phyloP scores from a whole-genome alignment of 176 grass and related monocot species.

The Rhynchospora tenuis region DNA sequence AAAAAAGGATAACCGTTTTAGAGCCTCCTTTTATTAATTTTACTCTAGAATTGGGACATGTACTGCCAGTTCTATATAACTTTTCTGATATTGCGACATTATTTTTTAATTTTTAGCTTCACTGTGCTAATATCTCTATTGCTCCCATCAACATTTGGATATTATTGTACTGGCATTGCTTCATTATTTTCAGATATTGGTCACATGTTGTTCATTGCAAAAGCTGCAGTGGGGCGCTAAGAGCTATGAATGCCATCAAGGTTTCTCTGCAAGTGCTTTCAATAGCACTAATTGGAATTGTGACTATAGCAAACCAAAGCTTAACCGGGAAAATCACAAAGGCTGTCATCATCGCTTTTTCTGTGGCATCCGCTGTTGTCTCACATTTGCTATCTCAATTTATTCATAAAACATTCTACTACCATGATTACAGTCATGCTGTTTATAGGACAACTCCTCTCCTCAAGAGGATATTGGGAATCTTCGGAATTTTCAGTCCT shows the following conservation, averaged over 20 bases:
- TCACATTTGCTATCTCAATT: constrained; percentile 52
- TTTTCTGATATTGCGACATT: constrained; percentile 50
- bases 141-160: too few relatives aligned
- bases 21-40: neutral
- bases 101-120: neutral
- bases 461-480: neutral
- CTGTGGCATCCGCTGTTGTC: constrained; percentile 41
- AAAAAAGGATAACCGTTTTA: too few relatives aligned
- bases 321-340: constrained; percentile 24
- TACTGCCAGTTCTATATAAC: neutral
- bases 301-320: constrained; percentile 36
- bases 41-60: neutral
- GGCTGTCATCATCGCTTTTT: neutral
- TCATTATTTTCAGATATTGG: constrained; percentile 47
- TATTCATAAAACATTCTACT: constrained; percentile 76
- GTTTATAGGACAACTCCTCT: neutral
- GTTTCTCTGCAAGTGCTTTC: constrained; percentile 44
- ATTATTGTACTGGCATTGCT: neutral
- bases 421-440: constrained; percentile 76
- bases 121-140: neutral
- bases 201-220: constrained; percentile 69
- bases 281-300: constrained; percentile 35
- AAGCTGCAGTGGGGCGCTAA: constrained; percentile 45
- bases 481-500: neutral
- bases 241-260: constrained; percentile 37